Evolutionary conservation across 164 flowering plant genomes (phyloP).

Genomic region (Piper longum): DNA sequence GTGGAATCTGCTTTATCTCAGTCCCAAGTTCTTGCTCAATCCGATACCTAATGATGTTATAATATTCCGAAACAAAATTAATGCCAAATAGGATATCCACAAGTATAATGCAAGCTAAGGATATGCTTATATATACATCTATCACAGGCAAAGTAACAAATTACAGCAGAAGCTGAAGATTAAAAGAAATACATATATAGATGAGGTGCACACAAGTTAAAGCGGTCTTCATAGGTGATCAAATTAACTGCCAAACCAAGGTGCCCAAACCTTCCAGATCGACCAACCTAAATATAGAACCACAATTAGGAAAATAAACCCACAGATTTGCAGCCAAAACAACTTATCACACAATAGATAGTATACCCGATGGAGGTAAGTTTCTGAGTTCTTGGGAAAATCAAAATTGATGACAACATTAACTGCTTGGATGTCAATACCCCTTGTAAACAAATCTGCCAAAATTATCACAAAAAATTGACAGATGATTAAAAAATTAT

Average conservation of each 20-base stretch:
- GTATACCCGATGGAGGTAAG: slow-evolving; percentile 91
- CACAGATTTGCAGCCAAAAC: not conserved
- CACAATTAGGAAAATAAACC: not conserved
- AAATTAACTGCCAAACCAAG: slow-evolving; percentile 96
- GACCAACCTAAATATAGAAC: slow-evolving; percentile 59
- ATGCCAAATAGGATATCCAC: not conserved
- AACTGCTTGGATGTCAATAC: slow-evolving; percentile 99
- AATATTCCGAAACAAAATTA: not conserved
- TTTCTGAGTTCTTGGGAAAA: slow-evolving; percentile 91
- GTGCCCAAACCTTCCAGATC: slow-evolving; percentile 99
- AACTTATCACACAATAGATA: not conserved
- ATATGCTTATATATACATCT: not conserved
- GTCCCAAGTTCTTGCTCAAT: slow-evolving; percentile 99
- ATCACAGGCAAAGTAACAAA: not conserved
- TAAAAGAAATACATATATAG: too few species aligned
- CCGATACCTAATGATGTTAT: slow-evolving; percentile 52
- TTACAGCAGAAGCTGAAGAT: not conserved
- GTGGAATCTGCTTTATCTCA: slow-evolving; percentile 98
- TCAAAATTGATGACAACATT: slow-evolving; percentile 98
- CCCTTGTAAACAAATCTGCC: slow-evolving; percentile 93
- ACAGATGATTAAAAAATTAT: too few species aligned
- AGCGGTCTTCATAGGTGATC: slow-evolving; percentile 96
- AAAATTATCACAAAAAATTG: not conserved
- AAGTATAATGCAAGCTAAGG: not conserved
- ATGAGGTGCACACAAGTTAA: slow-evolving; percentile 56